Evolutionary conservation across 2,329 filamentous ascomycete species (phyloP).

Genomic region (Phoma sp.): DNA sequence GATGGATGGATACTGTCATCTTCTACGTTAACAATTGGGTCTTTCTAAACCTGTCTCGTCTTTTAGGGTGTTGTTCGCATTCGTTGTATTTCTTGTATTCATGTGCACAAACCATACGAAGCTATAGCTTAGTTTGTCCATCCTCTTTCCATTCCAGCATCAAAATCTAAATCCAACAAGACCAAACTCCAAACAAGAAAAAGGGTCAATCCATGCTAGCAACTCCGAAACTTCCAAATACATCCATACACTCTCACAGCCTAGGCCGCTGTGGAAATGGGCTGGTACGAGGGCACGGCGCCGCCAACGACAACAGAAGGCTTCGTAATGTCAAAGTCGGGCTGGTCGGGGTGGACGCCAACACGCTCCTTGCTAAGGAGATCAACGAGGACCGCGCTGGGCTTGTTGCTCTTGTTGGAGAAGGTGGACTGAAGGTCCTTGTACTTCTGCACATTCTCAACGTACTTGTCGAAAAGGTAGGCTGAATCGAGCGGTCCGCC

Average conservation of each 20-base stretch:
- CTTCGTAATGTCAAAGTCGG: slow-evolving; percentile 40
- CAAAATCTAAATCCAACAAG: neutral
- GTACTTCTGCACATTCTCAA: slow-evolving; percentile 87
- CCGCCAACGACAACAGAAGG: slow-evolving; percentile 38
- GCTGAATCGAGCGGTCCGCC: slow-evolving; percentile 94
- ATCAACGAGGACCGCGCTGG: slow-evolving; percentile 86
- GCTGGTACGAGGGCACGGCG: slow-evolving; percentile 40
- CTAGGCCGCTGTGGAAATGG: slow-evolving; percentile 42
- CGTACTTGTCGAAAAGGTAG: slow-evolving; percentile 96
- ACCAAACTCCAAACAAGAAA: neutral
- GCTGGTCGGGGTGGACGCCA: slow-evolving; percentile 66
- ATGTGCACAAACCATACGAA: neutral
- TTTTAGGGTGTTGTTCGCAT: too few relatives aligned
- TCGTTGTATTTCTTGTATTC: neutral
- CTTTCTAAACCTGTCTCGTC: too few relatives aligned
- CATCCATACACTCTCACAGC: neutral
- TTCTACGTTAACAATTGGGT: too few relatives aligned
- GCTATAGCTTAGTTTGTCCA: neutral
- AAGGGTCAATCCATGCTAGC: neutral
- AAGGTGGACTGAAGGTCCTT: slow-evolving; percentile 80
- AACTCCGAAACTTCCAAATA: slow-evolving; percentile 1
- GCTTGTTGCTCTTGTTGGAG: slow-evolving; percentile 81
- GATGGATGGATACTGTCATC: too few relatives aligned
- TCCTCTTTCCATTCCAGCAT: neutral
- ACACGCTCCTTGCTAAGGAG: slow-evolving; percentile 93